Conservation (phyloP, 2,329 filamentous ascomycete genomes). For the Diaporthe citriasiana region DNA sequence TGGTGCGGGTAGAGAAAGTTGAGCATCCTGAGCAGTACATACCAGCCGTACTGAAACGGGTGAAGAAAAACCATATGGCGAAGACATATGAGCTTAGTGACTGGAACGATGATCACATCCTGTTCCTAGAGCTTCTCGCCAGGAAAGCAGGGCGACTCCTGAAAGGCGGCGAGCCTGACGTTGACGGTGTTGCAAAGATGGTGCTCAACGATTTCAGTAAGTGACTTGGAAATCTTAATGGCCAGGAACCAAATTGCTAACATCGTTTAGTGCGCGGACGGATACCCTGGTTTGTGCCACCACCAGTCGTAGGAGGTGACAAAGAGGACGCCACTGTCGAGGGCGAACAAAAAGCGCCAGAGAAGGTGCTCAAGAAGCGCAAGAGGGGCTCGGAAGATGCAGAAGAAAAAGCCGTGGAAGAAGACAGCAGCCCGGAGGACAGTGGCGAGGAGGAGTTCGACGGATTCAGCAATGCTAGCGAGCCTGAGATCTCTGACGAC, state of each 20-base stretch:
- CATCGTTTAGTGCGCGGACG: conserved; percentile 76
- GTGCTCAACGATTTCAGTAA: conserved; percentile 89
- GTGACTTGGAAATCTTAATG: background rate
- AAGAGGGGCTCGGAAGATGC: conserved; percentile 58
- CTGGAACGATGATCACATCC: conserved; percentile 80
- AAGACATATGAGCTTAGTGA: conserved; percentile 91
- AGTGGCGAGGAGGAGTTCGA: conserved; percentile 59
- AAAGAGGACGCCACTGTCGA: conserved; percentile 68
- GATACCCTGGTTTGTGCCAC: conserved; percentile 94
- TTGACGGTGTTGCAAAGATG: conserved; percentile 97
- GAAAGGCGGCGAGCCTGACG: conserved; percentile 93
- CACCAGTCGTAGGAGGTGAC: conserved; percentile 71
- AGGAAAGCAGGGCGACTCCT: conserved; percentile 88
- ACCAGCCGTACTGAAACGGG: conserved; percentile 81
- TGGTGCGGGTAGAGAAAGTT: conserved; percentile 95
- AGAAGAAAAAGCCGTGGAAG: conserved; percentile 51
- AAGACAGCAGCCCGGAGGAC: conserved; percentile 42
- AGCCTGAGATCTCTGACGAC: conserved; percentile 48
- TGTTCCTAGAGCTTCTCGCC: conserved; percentile 89
- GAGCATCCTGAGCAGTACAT: conserved; percentile 98
- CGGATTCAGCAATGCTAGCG: conserved; percentile 63
- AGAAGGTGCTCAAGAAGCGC: conserved; percentile 90
- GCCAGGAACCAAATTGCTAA: background rate
- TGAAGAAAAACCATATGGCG: conserved; percentile 90
- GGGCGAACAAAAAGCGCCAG: conserved; percentile 74